phyloP scores from a whole-genome alignment of 2,329 filamentous ascomycete species.

The Ramichloridium luteum region DNA sequence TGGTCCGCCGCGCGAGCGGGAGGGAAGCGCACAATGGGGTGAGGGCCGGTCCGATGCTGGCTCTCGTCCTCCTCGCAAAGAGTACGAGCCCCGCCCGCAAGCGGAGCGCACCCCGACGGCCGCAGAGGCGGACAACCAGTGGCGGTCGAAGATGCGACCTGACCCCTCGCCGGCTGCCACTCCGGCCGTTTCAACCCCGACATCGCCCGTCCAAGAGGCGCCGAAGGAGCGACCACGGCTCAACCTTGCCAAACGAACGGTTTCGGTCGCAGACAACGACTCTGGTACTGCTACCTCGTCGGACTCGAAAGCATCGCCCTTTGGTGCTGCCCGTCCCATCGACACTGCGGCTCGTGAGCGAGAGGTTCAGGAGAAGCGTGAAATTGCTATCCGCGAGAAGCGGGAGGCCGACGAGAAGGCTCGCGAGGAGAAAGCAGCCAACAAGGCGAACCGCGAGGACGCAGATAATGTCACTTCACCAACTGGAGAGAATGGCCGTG shows the following conservation, averaged over 20 bases:
- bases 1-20: slow-evolving; percentile 39
- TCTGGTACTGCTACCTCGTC: slow-evolving; percentile 26
- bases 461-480: slow-evolving; percentile 27
- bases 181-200: slow-evolving; percentile 62
- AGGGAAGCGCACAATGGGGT: slow-evolving; percentile 53
- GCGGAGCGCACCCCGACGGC: slow-evolving; percentile 66
- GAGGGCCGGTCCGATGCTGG: slow-evolving; percentile 59
- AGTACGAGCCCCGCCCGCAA: slow-evolving; percentile 58
- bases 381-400: slow-evolving; percentile 64
- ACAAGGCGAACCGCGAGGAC: slow-evolving; percentile 44
- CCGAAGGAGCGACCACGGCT: slow-evolving; percentile 62
- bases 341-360: slow-evolving; percentile 83
- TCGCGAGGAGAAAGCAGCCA: slow-evolving; percentile 54
- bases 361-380: slow-evolving; percentile 79
- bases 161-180: slow-evolving; percentile 54
- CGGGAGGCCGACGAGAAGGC: slow-evolving; percentile 77
- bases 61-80: slow-evolving; percentile 65
- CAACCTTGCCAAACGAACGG: slow-evolving; percentile 82
- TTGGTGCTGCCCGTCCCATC: slow-evolving; percentile 85
- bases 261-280: slow-evolving; percentile 55
- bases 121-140: slow-evolving; percentile 84
- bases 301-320: slow-evolving; percentile 79
- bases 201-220: slow-evolving; percentile 53
- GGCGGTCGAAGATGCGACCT: slow-evolving; percentile 85
- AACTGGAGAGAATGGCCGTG: slow-evolving; percentile 30